Evolutionary conservation across 2,329 filamentous ascomycete species (phyloP).

Genomic region (Lizonia empirigonia): DNA sequence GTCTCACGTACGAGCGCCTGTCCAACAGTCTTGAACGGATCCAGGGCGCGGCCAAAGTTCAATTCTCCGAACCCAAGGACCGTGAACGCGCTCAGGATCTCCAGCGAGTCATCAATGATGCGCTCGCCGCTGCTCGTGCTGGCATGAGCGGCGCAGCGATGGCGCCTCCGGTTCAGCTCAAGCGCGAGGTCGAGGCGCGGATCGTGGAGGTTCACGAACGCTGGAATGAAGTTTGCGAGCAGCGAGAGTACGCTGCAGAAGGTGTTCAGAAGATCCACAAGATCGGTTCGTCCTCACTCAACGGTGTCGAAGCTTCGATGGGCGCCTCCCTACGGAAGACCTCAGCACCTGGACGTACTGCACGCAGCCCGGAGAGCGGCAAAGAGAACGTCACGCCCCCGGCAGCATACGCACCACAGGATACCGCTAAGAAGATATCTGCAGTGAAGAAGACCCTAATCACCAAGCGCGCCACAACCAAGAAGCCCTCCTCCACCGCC

Average conservation of each 20-base stretch:
- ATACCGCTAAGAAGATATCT: background rate
- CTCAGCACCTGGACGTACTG: background rate
- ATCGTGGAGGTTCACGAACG: background rate
- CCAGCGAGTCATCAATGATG: background rate
- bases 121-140: background rate
- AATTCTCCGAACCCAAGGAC: conserved; percentile 3
- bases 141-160: background rate
- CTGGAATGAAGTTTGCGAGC: background rate
- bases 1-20: conserved; percentile 6
- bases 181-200: background rate
- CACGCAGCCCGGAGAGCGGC: background rate
- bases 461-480: background rate
- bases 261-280: background rate
- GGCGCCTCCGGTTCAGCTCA: background rate
- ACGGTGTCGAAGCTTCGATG: too few relatives aligned
- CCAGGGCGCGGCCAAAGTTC: background rate
- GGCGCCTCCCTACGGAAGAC: background rate
- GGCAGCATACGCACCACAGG: background rate
- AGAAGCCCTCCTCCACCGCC: background rate
- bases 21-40: background rate
- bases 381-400: conserved; percentile 1
- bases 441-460: conserved; percentile 1
- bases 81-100: background rate
- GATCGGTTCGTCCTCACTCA: background rate
- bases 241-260: background rate